Evolutionary conservation across 148 eudicot genomes (phyloP), one percentile per base, ranked within the genome.

Genomic region (Fagopyrum homotropicum): DNA sequence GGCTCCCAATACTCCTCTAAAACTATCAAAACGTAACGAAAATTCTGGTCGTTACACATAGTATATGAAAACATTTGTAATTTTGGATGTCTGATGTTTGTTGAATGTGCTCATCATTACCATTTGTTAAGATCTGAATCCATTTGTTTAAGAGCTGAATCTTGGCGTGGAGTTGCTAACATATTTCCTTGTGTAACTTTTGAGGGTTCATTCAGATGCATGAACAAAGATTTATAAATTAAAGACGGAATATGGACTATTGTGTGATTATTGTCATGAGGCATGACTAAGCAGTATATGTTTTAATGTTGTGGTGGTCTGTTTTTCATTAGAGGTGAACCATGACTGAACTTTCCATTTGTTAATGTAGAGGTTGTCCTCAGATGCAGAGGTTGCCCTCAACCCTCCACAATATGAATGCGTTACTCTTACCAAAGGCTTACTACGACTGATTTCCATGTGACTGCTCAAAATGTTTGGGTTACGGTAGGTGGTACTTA

Each of bases 391-490:
- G 26, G 26, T 22, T 22, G 26, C 26, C 26, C 26, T 22, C 26
- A 22, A 22, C 26, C 26, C 26, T 22, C 26, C 26, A 22, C 26
- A 22, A 22, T 22, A 22, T 22, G 26, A 22, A 22, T 22, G 26
- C 26, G 26, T 22, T 22, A 22, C 26, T 22, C 26, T 22, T 22
- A 22, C 26, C 26, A 22, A 22, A 22, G 26, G 26, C 26, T 22
- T 22, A 22, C 26, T 22, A 22, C 26, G 26, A 22, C 26, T 22
- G 26, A 22, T 22, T 22, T 22, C 26, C 26, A 0, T 22, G 26
- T 22, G 26, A 22, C 90, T 80, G 90, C 90, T 56, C 90, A 87
- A 83, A 87, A 87, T 72, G 83, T 88, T 45, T 87, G 90, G 88
- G 84, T 85, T 48, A 77, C 80, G 9, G 85, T 81, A 74, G 90